Base-by-base conservation (phyloP, 2,329 filamentous ascomycete species). In the Trichoderma afroharzianum region DNA sequence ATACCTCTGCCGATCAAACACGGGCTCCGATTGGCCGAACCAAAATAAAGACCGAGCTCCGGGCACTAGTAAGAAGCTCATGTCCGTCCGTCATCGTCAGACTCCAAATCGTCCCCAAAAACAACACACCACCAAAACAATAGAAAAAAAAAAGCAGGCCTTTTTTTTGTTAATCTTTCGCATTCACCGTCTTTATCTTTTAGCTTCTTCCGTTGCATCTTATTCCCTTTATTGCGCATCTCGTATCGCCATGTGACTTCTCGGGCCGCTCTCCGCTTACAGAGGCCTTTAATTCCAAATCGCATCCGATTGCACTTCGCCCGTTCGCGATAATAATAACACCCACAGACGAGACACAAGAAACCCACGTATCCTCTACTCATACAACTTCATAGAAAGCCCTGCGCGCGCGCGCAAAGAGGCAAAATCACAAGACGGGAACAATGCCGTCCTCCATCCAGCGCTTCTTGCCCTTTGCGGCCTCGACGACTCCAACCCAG, bases 401-500 rank as follows among this genome's bases (percentile, higher is more conserved):
- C 24, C 47, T 15, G 58, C 30, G 33, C 63, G 63, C 50, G 32
- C 30, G 47, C 63, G 63, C 50, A 30, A 24, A 3, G 63, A 53
- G 32, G 63, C 50, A 28, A 12, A 30, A 28, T 3, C 15, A 11
- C 15, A 33, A 15, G 4, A 3, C 21, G 21, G 3, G 15, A 30
- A 43, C 18, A 36, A 63, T 70, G 68, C 32, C 68, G 80, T 71
- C 79, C 68, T 76, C 81, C 57, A 76, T 87, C 39, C 75, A 80
- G 74, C 85, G 84, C 71, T 80, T 84, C 73, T 81, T 89, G 68
- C 89, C 89, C 32, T 91, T 91, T 81, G 84, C 88, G 73, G 80
- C 84, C 26, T 85, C 86, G 58, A 89, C 88, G n/a, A 90, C 89
- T 14, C 82, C 85, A 5, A 79, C 88, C 24, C 89, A 92, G 77